Percentiles rank a stretch among this genome's conserved stretches.
Evolutionary conservation across 1,284 basidiomycete species (phyloP).

Genomic region (Pseudozyma flocculosa): DNA sequence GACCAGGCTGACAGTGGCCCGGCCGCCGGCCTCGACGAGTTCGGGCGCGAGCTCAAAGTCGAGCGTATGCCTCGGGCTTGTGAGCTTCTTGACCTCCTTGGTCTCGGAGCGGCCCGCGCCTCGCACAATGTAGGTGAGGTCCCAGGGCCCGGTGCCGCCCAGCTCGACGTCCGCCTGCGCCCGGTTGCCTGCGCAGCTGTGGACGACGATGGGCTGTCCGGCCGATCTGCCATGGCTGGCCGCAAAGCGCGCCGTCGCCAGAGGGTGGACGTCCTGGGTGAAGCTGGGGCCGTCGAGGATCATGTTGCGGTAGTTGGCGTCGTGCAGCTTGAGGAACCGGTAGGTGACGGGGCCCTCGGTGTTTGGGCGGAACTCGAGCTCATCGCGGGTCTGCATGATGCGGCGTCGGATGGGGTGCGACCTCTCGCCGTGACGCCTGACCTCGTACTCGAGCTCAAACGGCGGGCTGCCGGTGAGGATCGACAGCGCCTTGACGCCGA

Average conservation of each 20-base stretch:
- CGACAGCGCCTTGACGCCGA: slow-evolving; percentile 82
- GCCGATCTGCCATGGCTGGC: slow-evolving; percentile 2
- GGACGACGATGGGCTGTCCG: slow-evolving; percentile 35
- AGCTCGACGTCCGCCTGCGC: slow-evolving; percentile 47
- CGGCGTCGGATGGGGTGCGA: slow-evolving; percentile 61
- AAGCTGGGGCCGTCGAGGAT: slow-evolving; percentile 51
- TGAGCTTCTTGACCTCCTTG: slow-evolving; percentile 49
- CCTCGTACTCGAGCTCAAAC: slow-evolving; percentile 79
- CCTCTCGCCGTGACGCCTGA: slow-evolving; percentile 64
- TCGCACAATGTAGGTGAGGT: slow-evolving; percentile 48
- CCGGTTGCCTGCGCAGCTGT: slow-evolving; percentile 51
- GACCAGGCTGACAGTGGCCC: slow-evolving; percentile 76
- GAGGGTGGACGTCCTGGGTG: slow-evolving; percentile 52
- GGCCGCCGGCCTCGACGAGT: slow-evolving; percentile 71
- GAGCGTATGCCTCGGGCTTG: slow-evolving; percentile 43
- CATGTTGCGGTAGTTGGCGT: slow-evolving; percentile 77
- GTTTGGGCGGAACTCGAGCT: slow-evolving; percentile 82
- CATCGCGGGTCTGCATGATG: slow-evolving; percentile 74
- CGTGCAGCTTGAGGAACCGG: slow-evolving; percentile 75
- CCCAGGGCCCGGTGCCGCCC: slow-evolving; percentile 52
- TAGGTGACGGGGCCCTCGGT: slow-evolving; percentile 87
- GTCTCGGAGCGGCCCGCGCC: slow-evolving; percentile 20
- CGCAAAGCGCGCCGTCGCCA: slow-evolving; percentile 50
- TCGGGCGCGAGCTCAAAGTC: slow-evolving; percentile 55
- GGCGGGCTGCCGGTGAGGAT: slow-evolving; percentile 86